Conservation (phyloP, 768 basidiomycete genomes). For the Mycena chlorophos region DNA sequence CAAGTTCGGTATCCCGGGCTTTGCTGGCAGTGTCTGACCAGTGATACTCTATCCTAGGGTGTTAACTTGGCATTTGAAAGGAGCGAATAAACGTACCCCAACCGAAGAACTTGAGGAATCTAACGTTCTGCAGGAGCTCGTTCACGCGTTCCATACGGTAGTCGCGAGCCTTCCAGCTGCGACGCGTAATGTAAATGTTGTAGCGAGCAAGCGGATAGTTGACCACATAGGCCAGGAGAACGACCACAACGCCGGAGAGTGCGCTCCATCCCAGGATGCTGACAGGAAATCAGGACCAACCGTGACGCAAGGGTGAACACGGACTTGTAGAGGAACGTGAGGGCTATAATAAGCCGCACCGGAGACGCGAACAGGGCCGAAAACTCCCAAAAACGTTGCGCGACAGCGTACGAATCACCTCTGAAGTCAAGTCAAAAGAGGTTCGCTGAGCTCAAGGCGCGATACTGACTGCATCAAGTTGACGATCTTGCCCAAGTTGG, state of each 20-base stretch:
- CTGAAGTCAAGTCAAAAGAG: constrained; percentile 34
- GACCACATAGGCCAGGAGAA: constrained; percentile 58
- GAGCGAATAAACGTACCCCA: constrained; percentile 52
- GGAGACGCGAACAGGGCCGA: constrained; percentile 64
- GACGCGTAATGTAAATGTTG: constrained; percentile 61
- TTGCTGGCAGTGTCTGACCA: constrained; percentile 58
- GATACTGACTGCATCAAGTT: constrained; percentile 70
- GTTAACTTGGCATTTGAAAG: background rate
- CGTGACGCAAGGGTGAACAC: constrained; percentile 20
- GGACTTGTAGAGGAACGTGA: constrained; percentile 72
- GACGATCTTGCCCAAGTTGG: constrained; percentile 69
- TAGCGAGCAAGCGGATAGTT: constrained; percentile 71
- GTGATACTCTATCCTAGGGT: constrained; percentile 45
- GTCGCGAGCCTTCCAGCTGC: constrained; percentile 66
- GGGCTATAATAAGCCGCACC: constrained; percentile 62
- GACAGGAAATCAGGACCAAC: background rate
- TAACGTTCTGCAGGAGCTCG: constrained; percentile 73
- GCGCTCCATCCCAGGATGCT: constrained; percentile 81
- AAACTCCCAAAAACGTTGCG: constrained; percentile 74
- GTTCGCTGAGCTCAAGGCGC: background rate
- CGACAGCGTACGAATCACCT: constrained; percentile 69
- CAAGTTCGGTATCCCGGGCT: constrained; percentile 62
- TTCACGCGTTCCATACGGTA: constrained; percentile 69
- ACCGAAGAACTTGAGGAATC: constrained; percentile 74
- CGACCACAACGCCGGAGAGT: constrained; percentile 66